phyloP scores from a whole-genome alignment of 352 stramenopile genomes.

The Phytopythium sindhum region DNA sequence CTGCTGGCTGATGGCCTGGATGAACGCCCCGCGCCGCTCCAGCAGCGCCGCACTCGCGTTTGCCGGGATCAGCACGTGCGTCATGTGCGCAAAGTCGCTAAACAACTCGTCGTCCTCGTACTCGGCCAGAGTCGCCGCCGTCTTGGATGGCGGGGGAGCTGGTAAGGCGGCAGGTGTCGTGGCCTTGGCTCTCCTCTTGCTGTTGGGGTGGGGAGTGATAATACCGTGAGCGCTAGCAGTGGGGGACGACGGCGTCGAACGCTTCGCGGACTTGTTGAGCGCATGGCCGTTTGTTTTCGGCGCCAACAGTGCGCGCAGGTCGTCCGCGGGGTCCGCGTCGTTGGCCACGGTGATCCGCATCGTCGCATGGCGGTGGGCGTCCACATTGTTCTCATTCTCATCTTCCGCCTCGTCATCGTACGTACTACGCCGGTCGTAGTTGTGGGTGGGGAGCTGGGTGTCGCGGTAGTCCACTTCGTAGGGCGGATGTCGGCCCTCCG shows the following conservation, averaged over 20 bases:
- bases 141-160: neutral
- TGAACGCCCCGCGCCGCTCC: slow-evolving; percentile 40
- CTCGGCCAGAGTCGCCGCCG: neutral
- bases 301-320: neutral
- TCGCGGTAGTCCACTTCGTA: neutral
- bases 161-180: neutral
- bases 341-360: neutral
- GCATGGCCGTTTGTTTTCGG: neutral
- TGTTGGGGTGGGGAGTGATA: neutral
- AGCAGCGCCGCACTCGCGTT: slow-evolving; percentile 50
- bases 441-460: neutral
- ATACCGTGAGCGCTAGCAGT: neutral
- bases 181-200: neutral
- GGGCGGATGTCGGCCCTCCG: neutral
- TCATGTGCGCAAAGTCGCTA: slow-evolving; percentile 48
- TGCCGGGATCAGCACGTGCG: slow-evolving; percentile 63
- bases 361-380: neutral
- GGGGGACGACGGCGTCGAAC: neutral
- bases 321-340: neutral
- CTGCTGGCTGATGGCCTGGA: slow-evolving; percentile 45
- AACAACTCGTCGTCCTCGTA: slow-evolving; percentile 61
- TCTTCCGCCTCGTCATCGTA: no score
- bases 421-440: neutral
- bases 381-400: neutral
- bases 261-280: neutral